Conservation (phyloP, 768 basidiomycete genomes). For the Hericium erinaceus region DNA sequence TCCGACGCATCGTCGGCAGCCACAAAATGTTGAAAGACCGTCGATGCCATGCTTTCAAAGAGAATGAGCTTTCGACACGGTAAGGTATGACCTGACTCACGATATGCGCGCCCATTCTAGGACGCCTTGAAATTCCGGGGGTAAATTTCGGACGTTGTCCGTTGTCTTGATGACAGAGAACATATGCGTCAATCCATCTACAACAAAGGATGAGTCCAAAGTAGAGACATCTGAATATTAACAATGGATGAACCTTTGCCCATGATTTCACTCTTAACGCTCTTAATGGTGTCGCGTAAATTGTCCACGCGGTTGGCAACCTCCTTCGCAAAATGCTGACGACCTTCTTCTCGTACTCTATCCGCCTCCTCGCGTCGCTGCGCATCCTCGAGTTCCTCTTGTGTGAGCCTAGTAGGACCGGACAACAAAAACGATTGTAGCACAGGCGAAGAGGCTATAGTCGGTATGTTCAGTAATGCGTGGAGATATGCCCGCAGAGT, state of each 20-base stretch:
- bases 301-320: constrained; percentile 81
- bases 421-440: constrained; percentile 79
- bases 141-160: constrained; percentile 66
- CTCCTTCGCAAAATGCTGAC: constrained; percentile 77
- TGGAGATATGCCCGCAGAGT: constrained; percentile 93
- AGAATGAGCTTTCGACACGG: not conserved
- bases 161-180: constrained; percentile 84
- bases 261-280: constrained; percentile 92
- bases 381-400: constrained; percentile 74
- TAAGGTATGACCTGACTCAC: constrained; percentile 37
- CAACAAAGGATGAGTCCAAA: not conserved
- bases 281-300: constrained; percentile 71
- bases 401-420: constrained; percentile 56
- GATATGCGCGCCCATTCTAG: constrained; percentile 97
- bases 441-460: constrained; percentile 79
- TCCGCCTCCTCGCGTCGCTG: constrained; percentile 82
- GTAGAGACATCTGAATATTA: too few species aligned
- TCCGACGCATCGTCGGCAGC: constrained; percentile 91
- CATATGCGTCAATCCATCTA: constrained; percentile 83
- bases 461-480: constrained; percentile 56
- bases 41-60: constrained; percentile 72
- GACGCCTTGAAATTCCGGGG: constrained; percentile 79
- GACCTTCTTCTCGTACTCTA: constrained; percentile 75
- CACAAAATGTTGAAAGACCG: constrained; percentile 90
- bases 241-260: constrained; percentile 46